phyloP scores from a whole-genome alignment of 192 early-diverging fungal species.

The Thamnidium elegans region DNA sequence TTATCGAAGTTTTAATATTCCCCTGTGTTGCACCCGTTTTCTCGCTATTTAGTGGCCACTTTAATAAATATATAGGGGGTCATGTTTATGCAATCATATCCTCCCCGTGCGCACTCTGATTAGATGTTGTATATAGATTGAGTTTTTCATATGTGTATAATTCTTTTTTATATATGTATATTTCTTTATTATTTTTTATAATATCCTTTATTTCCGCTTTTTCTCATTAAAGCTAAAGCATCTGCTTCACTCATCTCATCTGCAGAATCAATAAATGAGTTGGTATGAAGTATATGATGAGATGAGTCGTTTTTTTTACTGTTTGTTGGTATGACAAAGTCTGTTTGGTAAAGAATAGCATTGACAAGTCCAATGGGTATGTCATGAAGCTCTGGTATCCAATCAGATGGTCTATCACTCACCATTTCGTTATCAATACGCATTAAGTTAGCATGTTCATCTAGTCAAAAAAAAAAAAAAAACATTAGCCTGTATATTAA shows the following conservation, averaged over 20 bases:
- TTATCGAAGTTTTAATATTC: constrained; percentile 1
- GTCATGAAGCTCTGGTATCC: constrained; percentile 60
- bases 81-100: constrained; percentile 3
- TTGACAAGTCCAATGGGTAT: constrained; percentile 72
- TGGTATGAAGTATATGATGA: not conserved
- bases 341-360: constrained; percentile 57
- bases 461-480: constrained; percentile 28
- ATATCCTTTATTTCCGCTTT: not conserved
- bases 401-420: constrained; percentile 41
- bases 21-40: too few species aligned
- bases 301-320: not conserved
- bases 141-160: too few species aligned
- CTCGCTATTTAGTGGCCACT: not conserved
- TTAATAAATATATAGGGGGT: not conserved
- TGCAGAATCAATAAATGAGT: not conserved
- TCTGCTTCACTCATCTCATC: not conserved
- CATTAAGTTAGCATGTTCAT: constrained; percentile 53
- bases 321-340: not conserved
- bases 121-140: too few species aligned
- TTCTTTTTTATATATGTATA: constrained; percentile 2
- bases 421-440: constrained; percentile 29
- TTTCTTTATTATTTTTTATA: not conserved
- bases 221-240: too few species aligned
- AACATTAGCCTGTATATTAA: constrained; percentile 5
- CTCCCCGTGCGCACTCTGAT: not conserved